Conservation (phyloP, 2,329 filamentous ascomycete species). For the Ambrosiella xylebori region DNA sequence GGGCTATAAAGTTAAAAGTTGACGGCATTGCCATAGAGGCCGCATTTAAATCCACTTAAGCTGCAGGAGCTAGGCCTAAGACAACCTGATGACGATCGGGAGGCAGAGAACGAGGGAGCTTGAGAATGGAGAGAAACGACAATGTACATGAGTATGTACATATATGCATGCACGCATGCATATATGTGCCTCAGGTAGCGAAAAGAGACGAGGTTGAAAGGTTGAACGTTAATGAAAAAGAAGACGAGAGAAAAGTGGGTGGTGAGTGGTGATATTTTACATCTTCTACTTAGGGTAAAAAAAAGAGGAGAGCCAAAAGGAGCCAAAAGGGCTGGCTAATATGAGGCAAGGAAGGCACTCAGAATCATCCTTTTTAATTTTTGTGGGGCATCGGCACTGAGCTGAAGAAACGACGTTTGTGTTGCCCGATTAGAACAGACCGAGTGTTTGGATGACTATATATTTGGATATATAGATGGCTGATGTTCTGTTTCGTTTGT, state of each 20-base stretch:
- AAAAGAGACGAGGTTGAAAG: too few species aligned
- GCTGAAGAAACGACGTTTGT: neutral
- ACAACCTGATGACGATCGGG: neutral
- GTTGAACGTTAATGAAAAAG: too few species aligned
- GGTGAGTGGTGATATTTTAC: too few species aligned
- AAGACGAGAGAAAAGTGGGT: too few species aligned
- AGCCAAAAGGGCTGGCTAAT: too few species aligned
- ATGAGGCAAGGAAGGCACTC: too few species aligned
- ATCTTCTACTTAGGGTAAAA: too few species aligned
- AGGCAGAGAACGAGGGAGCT: neutral
- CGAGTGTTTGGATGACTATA: neutral
- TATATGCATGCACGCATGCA: too few species aligned
- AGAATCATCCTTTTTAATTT: neutral
- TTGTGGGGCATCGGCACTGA: neutral
- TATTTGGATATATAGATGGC: neutral
- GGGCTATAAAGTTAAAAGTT: neutral
- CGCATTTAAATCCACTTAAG: neutral
- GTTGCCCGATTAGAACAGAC: neutral
- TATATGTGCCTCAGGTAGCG: too few species aligned
- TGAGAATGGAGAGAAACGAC: neutral
- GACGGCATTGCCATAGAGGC: conserved; percentile 3
- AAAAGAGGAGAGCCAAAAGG: too few species aligned
- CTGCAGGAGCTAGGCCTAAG: conserved; percentile 6
- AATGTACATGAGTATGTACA: too few species aligned
- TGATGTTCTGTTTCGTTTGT: neutral